Conservation (phyloP, 176 grass and related monocot species). For the Hordeum marinum region DNA sequence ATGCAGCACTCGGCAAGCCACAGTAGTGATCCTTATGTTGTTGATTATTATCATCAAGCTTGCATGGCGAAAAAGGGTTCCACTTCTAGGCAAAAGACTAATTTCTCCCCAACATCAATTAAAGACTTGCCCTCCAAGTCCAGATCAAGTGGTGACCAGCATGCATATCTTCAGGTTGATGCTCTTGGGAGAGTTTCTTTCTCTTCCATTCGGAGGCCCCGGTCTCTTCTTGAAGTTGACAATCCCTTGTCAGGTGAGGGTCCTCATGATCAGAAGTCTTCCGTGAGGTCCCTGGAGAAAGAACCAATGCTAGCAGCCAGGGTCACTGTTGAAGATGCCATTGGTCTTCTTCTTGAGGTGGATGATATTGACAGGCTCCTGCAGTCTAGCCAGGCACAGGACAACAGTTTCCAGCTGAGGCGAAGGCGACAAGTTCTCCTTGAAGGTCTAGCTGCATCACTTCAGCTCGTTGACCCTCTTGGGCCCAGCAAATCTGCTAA, state of each 20-base stretch:
- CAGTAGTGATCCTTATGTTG: slow-evolving; percentile 86
- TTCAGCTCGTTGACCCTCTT: slow-evolving; percentile 87
- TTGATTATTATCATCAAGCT: slow-evolving; percentile 99
- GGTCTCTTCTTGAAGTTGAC: slow-evolving; percentile 83
- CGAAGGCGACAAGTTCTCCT: slow-evolving; percentile 70
- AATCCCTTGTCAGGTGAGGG: slow-evolving; percentile 44
- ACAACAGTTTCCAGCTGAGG: slow-evolving; percentile 81
- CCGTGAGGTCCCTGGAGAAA: slow-evolving; percentile 71
- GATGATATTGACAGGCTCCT: slow-evolving; percentile 91
- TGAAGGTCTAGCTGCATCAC: slow-evolving; percentile 90
- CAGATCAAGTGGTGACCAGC: slow-evolving; percentile 63
- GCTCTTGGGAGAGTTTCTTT: slow-evolving; percentile 70
- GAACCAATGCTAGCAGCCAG: slow-evolving; percentile 85
- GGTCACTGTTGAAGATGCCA: slow-evolving; percentile 85
- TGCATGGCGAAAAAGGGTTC: slow-evolving; percentile 78
- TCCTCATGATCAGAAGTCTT: slow-evolving; percentile 67
- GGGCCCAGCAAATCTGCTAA: slow-evolving; percentile 57
- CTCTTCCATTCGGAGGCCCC: slow-evolving; percentile 85
- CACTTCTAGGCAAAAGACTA: slow-evolving; percentile 51
- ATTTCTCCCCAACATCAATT: slow-evolving; percentile 64
- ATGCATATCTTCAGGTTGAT: slow-evolving; percentile 85
- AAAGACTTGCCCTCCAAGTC: slow-evolving; percentile 86
- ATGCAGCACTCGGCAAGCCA: slow-evolving; percentile 91
- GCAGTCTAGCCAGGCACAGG: slow-evolving; percentile 73
- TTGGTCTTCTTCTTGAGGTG: slow-evolving; percentile 83